Evolutionary conservation across 2,329 filamentous ascomycete genomes (phyloP), one percentile per base, ranked within the genome.

Genomic region (Escovopsis sp.): DNA sequence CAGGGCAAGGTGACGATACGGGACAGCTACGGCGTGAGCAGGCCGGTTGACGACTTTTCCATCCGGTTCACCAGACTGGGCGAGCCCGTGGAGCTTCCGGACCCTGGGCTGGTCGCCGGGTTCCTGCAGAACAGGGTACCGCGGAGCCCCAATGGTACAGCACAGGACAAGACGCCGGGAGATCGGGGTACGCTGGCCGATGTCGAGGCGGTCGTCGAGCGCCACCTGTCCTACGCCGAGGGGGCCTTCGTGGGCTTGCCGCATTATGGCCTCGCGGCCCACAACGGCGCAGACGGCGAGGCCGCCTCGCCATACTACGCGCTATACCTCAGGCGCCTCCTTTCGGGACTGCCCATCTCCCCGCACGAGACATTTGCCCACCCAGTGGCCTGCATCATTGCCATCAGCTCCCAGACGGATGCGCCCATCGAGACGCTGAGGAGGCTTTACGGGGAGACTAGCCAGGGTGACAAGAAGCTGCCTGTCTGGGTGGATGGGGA

Each of bases 361-460:
- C 79, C 87, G 1, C 87, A 95, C 53, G 91, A 98, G 63, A 91
- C 91, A 0, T 94, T 96, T 61, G 77, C 83, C 5, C 91, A 98
- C 58, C 91, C 93, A 0, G 89, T 96, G 19, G 88, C 89, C 6
- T 89, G 87, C 55, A 78, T 98, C 35, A 89, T 96, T 58, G 87
- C 87, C 26, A 94, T 96, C 55, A 96, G 87, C 59, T 96, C 91
- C 9, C 77, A 83, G 45, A 94, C 87, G 51, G 68, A 76, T 28
- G 69, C 78, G 12, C 89, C 93, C 0, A 88, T 96, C 49, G 87
- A 94, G 57, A 83, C 91, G 44, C 69, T 98, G 36, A 73, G 88
- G 43, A 80, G 77, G 50, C 67, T 98, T 4, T 98, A 96, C 59
- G 74, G 76, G 39, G 82, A 85, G 50, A 91, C 86, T n/a, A 88